Conservation (phyloP, 1,139 yeast genomes). For the Trichomonascaceae sp. region DNA sequence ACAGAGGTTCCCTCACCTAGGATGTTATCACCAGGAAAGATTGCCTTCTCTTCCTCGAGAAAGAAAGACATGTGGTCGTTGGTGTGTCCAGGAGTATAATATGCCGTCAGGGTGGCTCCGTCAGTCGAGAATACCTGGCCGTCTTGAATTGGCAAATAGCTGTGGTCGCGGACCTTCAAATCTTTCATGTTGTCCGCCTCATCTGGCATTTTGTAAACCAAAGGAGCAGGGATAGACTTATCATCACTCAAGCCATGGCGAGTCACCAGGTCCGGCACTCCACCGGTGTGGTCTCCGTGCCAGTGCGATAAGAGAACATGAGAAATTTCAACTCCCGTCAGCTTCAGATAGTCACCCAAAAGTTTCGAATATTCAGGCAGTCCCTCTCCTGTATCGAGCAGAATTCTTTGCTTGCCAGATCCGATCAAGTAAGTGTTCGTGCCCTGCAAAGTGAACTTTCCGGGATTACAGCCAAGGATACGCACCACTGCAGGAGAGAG, state of each 20-base stretch:
- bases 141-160: conserved; percentile 13
- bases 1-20: conserved; percentile 29
- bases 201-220: conserved; percentile 10
- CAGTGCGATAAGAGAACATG: conserved; percentile 27
- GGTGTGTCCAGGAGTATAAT: conserved; percentile 29
- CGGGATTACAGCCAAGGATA: conserved; percentile 28
- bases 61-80: conserved; percentile 26
- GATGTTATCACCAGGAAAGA: conserved; percentile 29
- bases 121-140: conserved; percentile 18
- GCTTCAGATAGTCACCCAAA: conserved; percentile 15
- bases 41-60: conserved; percentile 23
- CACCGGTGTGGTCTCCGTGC: conserved; percentile 29
- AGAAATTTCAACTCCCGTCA: conserved; percentile 17
- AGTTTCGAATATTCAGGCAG: conserved; percentile 17
- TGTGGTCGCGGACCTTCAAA: conserved; percentile 4
- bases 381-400: conserved; percentile 30
- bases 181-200: conserved; percentile 3
- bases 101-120: conserved; percentile 22
- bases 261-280: conserved; percentile 7
- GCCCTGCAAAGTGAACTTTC: conserved; percentile 29
- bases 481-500: conserved; percentile 27
- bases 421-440: conserved; percentile 31
- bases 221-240: conserved; percentile 4
- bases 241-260: conserved; percentile 3
- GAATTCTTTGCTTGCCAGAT: conserved; percentile 20